Evolutionary conservation across 2,329 filamentous ascomycete species (phyloP), one percentile per base, ranked within the genome.

Genomic region (Zymoseptoria tritici): DNA sequence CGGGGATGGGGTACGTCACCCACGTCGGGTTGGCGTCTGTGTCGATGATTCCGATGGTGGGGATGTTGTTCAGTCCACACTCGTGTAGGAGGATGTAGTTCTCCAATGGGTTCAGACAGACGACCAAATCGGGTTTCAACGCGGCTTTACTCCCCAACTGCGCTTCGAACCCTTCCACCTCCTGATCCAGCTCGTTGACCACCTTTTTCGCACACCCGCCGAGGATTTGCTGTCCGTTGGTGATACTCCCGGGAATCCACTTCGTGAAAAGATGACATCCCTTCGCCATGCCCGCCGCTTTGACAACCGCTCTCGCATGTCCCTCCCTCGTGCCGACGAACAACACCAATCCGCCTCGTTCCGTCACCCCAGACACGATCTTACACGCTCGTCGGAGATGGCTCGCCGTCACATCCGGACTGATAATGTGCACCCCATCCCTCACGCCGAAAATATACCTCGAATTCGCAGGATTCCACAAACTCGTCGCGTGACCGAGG

Each of bases 1-100:
- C 91, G 1, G 94, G 94, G 67, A 99, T 97, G 13, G 90, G 89
- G 73, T 99, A 99, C 3, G 94, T 97, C 55, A 97, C 91, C 85
- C 90, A 93, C 0, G 90, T 90, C 0, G 94, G 90, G 75, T 97
- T 89, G 2, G 86, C 87, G 74, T 99, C 89, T 0, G 94, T 97
- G 75, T 99, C 94, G 66, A 97, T 88, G 60, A 99, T 82, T 53
- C 93, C 94, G 70, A 99, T 94, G 0, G 94, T 97, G 0, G 94
- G 94, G 59, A 99, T 89, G 70, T 88, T 90, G 72, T 90, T 88
- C 60, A 91, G 74, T 0, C 88, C 90, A 74, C 94, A 97, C 79
- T 99, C 94, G 75, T 94, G 91, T 70, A 99, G 79, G 73, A 97
- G 73, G 6, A 91, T 85, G 71, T 89, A 90, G 75, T 99, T 97